Evolutionary conservation across 768 basidiomycete genomes (phyloP), one percentile per base, ranked within the genome.

Genomic region (Zangia roseola): DNA sequence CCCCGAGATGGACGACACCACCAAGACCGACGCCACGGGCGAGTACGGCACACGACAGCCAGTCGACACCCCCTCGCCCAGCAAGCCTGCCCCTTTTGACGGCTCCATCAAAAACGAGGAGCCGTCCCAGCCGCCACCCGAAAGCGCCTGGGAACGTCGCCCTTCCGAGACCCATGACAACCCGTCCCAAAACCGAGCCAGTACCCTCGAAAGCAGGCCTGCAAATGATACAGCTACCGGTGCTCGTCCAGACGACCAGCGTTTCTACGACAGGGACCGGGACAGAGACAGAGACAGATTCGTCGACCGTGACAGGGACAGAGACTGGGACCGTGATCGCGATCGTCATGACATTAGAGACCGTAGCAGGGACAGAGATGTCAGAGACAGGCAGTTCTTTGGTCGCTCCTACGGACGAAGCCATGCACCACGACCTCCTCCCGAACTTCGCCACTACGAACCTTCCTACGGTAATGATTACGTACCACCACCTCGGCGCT

Each of bases 371-470:
- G 73, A 67, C 33, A 55, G 66, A 43, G 64, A 70, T 12, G 28
- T 44, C 43, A 55, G 62, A n/a, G 61, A 73, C n/a, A 70, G 69
- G 42, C 69, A 73, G 20, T 67, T 68, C 37, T 62, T 61, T 51
- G 68, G 67, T 40, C 71, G 69, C 49, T 71, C 68, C 38, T 75
- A 70, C 53, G 73, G 64, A 48, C 70, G 62, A 59, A 67, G 61
- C 52, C 71, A 72, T 53, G 58, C 62, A 19, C 73, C 74, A 16
- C 64, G 75, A 37, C 74, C 73, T 20, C 74, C 73, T 21, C 70
- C 73, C 42, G 77, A 78, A 41, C 69, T 71, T 42, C 72, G 78
- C 23, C 76, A 78, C 39, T 78, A 75, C 50, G 76, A 80, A 17
- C 68, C 75, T 7, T 67, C 70, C n/a, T 72, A 74, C 51, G 65